These are phyloP conservation scores for Leccinellum luteum DNA, from an alignment of 768 basidiomycete species.

Conservation along the genomic window DNA sequence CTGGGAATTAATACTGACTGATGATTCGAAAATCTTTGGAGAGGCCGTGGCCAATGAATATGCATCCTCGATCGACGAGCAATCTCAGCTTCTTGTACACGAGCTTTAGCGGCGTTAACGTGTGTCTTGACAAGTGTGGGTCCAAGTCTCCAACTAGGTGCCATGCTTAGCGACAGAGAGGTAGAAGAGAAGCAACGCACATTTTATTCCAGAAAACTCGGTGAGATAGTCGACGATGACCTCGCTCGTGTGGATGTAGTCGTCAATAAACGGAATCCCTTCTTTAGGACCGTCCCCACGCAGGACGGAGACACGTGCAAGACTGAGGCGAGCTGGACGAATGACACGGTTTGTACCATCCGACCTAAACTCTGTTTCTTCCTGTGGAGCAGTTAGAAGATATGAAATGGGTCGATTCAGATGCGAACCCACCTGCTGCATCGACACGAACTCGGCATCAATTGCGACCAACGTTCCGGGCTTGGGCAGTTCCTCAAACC, in stretches of 20 bases:
- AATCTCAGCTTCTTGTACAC: conserved; percentile 97
- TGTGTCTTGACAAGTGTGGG: conserved; percentile 76
- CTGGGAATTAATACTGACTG: conserved; percentile 53
- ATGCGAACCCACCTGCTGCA: conserved; percentile 70
- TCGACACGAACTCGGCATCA: conserved; percentile 96
- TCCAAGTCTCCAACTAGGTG: conserved; percentile 86
- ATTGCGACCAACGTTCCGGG: conserved; percentile 91
- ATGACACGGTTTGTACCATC: conserved; percentile 93
- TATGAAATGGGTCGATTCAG: not conserved
- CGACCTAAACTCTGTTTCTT: conserved; percentile 92
- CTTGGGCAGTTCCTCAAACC: conserved; percentile 72
- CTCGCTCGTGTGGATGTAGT: conserved; percentile 96
- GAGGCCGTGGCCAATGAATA: conserved; percentile 96
- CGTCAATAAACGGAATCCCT: conserved; percentile 93
- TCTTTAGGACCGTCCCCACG: conserved; percentile 80
- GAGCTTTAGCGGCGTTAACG: conserved; percentile 92
- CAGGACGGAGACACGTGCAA: conserved; percentile 93
- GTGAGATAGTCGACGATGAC: conserved; percentile 95
- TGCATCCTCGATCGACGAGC: conserved; percentile 91
- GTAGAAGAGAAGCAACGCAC: conserved; percentile 43
- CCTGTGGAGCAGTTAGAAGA: conserved; percentile 42
- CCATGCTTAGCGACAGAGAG: not conserved
- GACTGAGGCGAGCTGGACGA: conserved; percentile 84
- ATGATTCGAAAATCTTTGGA: conserved; percentile 98
- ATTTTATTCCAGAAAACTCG: conserved; percentile 93